Evolutionary conservation across 148 eudicot genomes (phyloP), one percentile per base, ranked within the genome.

Genomic region (Persicaria maculosa): DNA sequence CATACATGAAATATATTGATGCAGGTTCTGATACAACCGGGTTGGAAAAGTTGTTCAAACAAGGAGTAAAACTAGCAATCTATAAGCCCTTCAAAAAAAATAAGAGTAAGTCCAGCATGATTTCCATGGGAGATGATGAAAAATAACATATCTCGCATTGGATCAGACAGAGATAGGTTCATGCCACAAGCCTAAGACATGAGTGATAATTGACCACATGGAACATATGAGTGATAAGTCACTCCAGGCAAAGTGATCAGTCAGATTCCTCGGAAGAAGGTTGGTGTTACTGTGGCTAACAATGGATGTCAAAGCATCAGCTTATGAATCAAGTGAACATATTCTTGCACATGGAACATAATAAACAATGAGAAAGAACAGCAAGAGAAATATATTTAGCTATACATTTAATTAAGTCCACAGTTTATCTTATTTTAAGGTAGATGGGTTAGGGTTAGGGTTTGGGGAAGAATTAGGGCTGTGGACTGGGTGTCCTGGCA

Each of bases 241-340:
- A 36, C 46, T 64, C 16, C 68, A 31, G 69, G 44, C 69, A 36
- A 64, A 64, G 69, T 40, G 69, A 40, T 40, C 44, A 64, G 46
- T 64, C 70, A 16, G 17, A 65, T 65, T 43, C 46, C 47, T 43
- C 17, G 14, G 15, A 43, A 62, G 64, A 43, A 62, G 64, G 31
- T 25, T 14, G 31, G 12, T 40, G 45, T 62, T 31, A 62, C 31
- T 62, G 68, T 65, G 46, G 47, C 45, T 36, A 4, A 12, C 70
- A 59, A 40, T 59, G 67, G 67, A 59, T 2, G 43, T 59, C 67
- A 65, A 46, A 65, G 46, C 47, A 36, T 40, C 47, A 65, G 46
- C 46, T 43, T 6, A 40, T 65, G 47, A 6, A 36, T 65, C 70
- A 65, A 65, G 70, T 36, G 44, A 62, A 10, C 5, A 25, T 4